phyloP scores from a whole-genome alignment of 306 rosid species.

The Betula pendula region DNA sequence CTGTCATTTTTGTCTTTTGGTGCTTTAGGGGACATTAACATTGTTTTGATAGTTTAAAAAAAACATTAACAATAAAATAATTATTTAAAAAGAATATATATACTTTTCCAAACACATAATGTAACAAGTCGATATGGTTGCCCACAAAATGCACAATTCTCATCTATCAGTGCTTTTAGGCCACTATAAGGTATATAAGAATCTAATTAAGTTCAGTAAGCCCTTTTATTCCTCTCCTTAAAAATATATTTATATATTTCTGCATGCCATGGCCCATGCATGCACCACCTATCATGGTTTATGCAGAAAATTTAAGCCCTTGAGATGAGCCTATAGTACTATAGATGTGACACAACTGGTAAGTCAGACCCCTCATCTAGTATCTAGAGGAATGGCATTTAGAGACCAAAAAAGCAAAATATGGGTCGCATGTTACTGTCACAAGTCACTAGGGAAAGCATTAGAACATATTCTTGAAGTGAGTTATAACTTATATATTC shows the following conservation, averaged over 20 bases:
- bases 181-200: constrained; percentile 1
- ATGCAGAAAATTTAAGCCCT: neutral
- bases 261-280: too few relatives aligned
- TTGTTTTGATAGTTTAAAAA: too few relatives aligned
- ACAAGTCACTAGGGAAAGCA: too few relatives aligned
- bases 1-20: too few relatives aligned
- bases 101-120: too few relatives aligned
- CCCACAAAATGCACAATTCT: neutral
- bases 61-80: too few relatives aligned
- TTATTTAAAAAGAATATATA: too few relatives aligned
- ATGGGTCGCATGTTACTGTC: too few relatives aligned
- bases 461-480: too few relatives aligned
- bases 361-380: neutral
- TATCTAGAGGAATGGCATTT: neutral
- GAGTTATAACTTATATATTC: too few relatives aligned
- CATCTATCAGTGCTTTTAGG: neutral
- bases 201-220: neutral
- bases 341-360: neutral
- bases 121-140: neutral
- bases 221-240: neutral
- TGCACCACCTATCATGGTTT: too few relatives aligned
- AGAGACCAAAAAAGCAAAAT: neutral
- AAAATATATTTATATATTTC: neutral
- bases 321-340: neutral
- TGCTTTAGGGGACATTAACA: too few relatives aligned